Evolutionary conservation across 495 filamentous ascomycete genomes (phyloP).

Genomic region (Penicillium flavigenum): DNA sequence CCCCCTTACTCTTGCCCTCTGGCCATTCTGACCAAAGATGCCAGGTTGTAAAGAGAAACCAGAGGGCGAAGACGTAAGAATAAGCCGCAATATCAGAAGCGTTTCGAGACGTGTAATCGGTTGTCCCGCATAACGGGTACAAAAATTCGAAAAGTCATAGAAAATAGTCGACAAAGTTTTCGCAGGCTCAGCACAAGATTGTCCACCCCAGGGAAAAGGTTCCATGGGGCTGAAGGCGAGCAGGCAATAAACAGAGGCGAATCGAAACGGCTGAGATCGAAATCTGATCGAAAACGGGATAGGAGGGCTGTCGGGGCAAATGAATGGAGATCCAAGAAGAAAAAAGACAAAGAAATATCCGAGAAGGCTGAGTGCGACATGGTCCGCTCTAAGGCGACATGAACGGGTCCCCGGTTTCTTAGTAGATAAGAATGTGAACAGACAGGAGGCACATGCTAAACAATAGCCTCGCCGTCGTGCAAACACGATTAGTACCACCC

Average conservation of each 20-base stretch:
- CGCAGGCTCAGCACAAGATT: constrained; percentile 15
- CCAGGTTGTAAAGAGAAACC: constrained; percentile 19
- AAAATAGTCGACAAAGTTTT: constrained; percentile 18
- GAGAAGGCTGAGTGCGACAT: constrained; percentile 40
- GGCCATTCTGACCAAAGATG: constrained; percentile 6
- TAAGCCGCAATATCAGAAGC: constrained; percentile 41
- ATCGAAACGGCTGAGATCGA: constrained; percentile 42
- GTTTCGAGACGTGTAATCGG: constrained; percentile 35
- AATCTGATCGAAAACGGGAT: constrained; percentile 40
- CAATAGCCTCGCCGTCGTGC: constrained; percentile 32
- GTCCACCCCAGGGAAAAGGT: constrained; percentile 6
- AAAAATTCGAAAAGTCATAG: constrained; percentile 19
- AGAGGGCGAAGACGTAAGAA: constrained; percentile 34
- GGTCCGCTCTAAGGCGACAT: constrained; percentile 34
- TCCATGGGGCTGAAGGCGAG: constrained; percentile 13
- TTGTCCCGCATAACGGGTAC: constrained; percentile 22
- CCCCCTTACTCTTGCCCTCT: constrained; percentile 35
- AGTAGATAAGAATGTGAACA: constrained; percentile 28
- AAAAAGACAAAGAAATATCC: constrained; percentile 39
- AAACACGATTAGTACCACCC: constrained; percentile 57
- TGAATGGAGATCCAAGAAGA: constrained; percentile 39
- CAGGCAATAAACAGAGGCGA: constrained; percentile 23
- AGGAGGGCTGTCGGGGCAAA: constrained; percentile 40
- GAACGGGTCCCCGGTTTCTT: constrained; percentile 36
- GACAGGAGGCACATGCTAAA: constrained; percentile 18